These are phyloP conservation scores for Globisporangium okanoganense DNA, from an alignment of 352 stramenopile genomes.

Conservation along the genomic window DNA sequence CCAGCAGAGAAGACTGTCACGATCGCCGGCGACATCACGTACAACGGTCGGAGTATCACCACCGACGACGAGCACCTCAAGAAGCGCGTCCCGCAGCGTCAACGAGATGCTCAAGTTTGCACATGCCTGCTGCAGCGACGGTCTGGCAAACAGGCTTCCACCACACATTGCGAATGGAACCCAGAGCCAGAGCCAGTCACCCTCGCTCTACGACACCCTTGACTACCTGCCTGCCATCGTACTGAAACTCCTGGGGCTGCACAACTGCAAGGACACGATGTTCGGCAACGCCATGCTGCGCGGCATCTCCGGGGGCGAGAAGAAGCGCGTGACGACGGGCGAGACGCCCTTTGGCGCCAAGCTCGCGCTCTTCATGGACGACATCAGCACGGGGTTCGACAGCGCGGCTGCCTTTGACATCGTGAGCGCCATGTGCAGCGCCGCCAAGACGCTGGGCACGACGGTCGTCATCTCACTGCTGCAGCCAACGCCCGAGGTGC, in stretches of 20 bases:
- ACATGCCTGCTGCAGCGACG: constrained; percentile 21
- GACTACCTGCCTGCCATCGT: too few relatives aligned
- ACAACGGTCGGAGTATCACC: too few relatives aligned
- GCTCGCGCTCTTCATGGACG: constrained; percentile 70
- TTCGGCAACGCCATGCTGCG: constrained; percentile 42
- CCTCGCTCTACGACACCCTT: too few relatives aligned
- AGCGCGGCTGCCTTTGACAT: constrained; percentile 89
- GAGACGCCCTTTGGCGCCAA: constrained; percentile 67
- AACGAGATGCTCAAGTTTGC: constrained; percentile 52
- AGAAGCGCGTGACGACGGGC: constrained; percentile 45
- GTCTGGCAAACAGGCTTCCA: too few relatives aligned
- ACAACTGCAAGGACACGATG: constrained; percentile 45
- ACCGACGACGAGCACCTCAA: too few relatives aligned
- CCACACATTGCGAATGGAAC: too few relatives aligned
- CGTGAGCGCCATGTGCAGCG: constrained; percentile 44
- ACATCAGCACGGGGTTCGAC: constrained; percentile 91
- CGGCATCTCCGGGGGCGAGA: constrained; percentile 46
- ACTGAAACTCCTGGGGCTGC: too few relatives aligned
- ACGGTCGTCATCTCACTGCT: constrained; percentile 56
- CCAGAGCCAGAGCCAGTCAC: too few relatives aligned
- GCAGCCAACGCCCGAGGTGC: constrained; percentile 52
- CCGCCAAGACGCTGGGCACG: constrained; percentile 36
- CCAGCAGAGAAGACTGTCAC: neutral
- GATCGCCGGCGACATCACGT: constrained; percentile 20
- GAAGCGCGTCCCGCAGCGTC: too few relatives aligned